These are phyloP conservation scores for Neurospora pannonica DNA, from an alignment of 495 filamentous ascomycete species.

Conservation along the genomic window DNA sequence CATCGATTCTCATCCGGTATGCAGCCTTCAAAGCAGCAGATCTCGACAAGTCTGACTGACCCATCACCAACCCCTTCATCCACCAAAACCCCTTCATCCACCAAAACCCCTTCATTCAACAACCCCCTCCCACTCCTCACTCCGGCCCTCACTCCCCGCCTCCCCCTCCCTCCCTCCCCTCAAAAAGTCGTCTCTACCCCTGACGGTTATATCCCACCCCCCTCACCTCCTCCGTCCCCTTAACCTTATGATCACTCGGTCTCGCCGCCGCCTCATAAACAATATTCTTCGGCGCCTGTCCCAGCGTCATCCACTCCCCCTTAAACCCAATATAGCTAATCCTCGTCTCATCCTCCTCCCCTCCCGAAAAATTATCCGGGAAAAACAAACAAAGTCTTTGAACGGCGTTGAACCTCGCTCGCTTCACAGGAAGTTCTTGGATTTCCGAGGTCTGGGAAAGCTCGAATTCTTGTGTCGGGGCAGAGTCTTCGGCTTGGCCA, in stretches of 20 bases:
- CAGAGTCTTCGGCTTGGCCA: conserved; percentile 53
- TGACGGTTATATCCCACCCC: not conserved
- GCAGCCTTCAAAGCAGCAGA: not conserved
- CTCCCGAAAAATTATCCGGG: conserved; percentile 58
- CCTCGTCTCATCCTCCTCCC: conserved; percentile 66
- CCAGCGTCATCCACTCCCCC: conserved; percentile 81
- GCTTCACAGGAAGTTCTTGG: conserved; percentile 71
- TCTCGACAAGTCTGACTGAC: too few relatives aligned
- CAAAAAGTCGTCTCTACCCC: too few relatives aligned
- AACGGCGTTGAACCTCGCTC: conserved; percentile 80
- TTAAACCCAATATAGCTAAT: conserved; percentile 84
- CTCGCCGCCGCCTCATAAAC: conserved; percentile 92
- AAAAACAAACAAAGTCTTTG: conserved; percentile 75
- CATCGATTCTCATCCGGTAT: too few relatives aligned
- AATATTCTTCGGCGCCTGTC: conserved; percentile 72
- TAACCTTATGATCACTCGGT: conserved; percentile 66
- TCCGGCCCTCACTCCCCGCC: conserved; percentile 6
- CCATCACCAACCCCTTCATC: not conserved
- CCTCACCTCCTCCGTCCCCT: conserved; percentile 31
- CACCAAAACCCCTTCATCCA: too few relatives aligned
- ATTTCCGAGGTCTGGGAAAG: conserved; percentile 71
- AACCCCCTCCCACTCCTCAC: conserved; percentile 2
- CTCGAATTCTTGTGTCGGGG: conserved; percentile 67
- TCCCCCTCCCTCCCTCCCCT: too few relatives aligned
- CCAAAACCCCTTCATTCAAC: too few relatives aligned